Base-by-base conservation (phyloP, 768 basidiomycete genomes). In the Naganishia friedmannii region DNA sequence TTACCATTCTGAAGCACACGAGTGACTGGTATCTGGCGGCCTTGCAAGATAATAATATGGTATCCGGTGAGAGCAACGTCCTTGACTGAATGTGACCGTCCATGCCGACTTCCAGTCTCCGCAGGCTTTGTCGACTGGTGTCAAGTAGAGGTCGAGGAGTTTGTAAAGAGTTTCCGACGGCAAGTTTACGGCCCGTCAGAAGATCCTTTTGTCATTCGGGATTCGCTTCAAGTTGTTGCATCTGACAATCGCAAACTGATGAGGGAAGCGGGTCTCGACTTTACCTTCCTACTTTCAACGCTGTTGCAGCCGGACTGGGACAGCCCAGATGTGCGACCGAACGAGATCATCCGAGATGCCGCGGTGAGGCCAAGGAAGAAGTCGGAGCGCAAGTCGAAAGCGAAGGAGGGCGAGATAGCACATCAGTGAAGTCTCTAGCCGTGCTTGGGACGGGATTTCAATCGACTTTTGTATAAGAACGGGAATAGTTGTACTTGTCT, bases 1-100 rank as follows among this genome's bases (percentile, higher is more conserved):
- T 98, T 76, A 96, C 93, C 0, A 88, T 91, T 0, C 90, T 99
- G 79, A 94, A 96, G 79, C 92, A 98, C 77, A 96, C 94, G 0
- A 92, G 92, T 17, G 95, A 99, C 82, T 99, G 96, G 96, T 99
- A 92, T 81, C 84, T 97, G 74, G 89, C 90, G 0, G 93, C 92
- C 68, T 99, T 96, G 82, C 91, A 89, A 80, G 96, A 97, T 81
- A 93, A 96, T 77, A 89, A 93, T 73, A 91, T 91, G 72, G 90
- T 95, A 0, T 94, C 92, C 69, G 86, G 95, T 95, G 74, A 73
- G 91, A 84, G 23, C n/a, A 0, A 57, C 66, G 9, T 45, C 1
- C 21, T 21, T 42, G n/a, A 23, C 60, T 23, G 19, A 42, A 1
- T 23, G 28, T 70, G 1, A 4, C 65, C n/a, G n/a, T 8, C 28